Conservation (phyloP, 345 rosid species). For the Moricandia arvensis region DNA sequence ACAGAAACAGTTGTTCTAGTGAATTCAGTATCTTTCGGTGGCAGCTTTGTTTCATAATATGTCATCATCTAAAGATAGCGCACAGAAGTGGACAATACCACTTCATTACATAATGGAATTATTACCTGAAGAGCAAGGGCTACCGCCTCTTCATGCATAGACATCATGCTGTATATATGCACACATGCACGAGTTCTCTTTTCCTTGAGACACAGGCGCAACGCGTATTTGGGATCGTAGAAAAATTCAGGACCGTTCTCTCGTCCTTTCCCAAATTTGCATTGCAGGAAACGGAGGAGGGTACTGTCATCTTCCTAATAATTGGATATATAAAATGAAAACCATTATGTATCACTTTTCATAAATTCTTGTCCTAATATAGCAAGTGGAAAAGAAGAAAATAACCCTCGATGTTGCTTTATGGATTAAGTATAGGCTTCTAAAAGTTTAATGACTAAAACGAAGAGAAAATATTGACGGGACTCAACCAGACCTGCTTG, state of each 20-base stretch:
- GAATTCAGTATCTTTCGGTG: neutral
- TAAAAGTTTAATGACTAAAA: constrained; percentile 7
- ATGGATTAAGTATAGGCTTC: neutral
- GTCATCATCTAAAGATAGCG: neutral
- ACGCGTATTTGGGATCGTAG: constrained; percentile 94
- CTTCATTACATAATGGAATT: neutral
- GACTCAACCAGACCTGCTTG: constrained; percentile 69
- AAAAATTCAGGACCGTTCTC: constrained; percentile 94
- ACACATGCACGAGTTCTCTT: constrained; percentile 96
- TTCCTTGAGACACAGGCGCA: constrained; percentile 96
- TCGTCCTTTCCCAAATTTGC: constrained; percentile 91
- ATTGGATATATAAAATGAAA: constrained; percentile 24
- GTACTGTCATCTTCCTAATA: constrained; percentile 89
- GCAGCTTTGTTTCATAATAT: neutral
- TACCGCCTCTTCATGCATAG: constrained; percentile 99
- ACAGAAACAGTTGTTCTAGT: constrained; percentile 7
- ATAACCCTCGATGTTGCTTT: constrained; percentile 14
- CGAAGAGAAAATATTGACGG: neutral
- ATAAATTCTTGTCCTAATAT: neutral
- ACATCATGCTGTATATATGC: constrained; percentile 98
- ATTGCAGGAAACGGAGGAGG: constrained; percentile 90
- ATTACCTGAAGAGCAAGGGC: constrained; percentile 96
- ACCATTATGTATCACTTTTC: constrained; percentile 9
- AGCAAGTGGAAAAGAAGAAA: constrained; percentile 10
- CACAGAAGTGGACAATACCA: neutral